Conservation (phyloP, 768 basidiomycete species). For the Collybia sordida region DNA sequence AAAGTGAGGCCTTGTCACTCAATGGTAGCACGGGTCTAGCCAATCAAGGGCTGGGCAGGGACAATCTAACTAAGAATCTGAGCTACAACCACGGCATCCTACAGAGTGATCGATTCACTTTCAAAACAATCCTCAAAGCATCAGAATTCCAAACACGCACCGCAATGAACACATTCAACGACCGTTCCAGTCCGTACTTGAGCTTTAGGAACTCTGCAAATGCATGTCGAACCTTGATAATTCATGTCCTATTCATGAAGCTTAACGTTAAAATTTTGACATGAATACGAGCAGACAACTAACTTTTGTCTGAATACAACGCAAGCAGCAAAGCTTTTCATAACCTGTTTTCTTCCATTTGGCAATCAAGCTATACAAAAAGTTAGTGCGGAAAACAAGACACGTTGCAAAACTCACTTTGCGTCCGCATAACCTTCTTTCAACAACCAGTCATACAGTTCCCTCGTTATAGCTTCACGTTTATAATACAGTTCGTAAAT, state of each 20-base stretch:
- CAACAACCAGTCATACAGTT: conserved; percentile 96
- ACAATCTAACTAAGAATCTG: conserved; percentile 57
- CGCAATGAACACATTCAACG: conserved; percentile 97
- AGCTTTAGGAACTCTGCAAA: conserved; percentile 95
- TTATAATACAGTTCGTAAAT: conserved; percentile 99
- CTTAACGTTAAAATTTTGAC: not conserved
- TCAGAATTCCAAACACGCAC: conserved; percentile 47
- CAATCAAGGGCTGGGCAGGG: not conserved
- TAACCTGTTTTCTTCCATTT: conserved; percentile 99
- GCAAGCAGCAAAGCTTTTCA: conserved; percentile 95
- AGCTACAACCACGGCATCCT: conserved; percentile 93
- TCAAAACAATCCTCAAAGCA: conserved; percentile 3
- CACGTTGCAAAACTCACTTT: conserved; percentile 61
- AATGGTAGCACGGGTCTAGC: not conserved
- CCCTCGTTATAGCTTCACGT: conserved; percentile 89
- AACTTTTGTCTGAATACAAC: conserved; percentile 94
- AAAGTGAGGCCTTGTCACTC: not conserved
- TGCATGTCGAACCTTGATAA: conserved; percentile 97
- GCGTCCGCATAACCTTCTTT: conserved; percentile 97
- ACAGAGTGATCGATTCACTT: conserved; percentile 10
- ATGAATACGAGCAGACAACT: conserved; percentile 11
- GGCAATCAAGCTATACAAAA: conserved; percentile 74
- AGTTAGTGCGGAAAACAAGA: conserved; percentile 5
- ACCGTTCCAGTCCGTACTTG: conserved; percentile 87
- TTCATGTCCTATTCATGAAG: conserved; percentile 83